Evolutionary conservation across 2,329 filamentous ascomycete species (phyloP), one percentile per base, ranked within the genome.

Genomic region (Nemania bipapillata): DNA sequence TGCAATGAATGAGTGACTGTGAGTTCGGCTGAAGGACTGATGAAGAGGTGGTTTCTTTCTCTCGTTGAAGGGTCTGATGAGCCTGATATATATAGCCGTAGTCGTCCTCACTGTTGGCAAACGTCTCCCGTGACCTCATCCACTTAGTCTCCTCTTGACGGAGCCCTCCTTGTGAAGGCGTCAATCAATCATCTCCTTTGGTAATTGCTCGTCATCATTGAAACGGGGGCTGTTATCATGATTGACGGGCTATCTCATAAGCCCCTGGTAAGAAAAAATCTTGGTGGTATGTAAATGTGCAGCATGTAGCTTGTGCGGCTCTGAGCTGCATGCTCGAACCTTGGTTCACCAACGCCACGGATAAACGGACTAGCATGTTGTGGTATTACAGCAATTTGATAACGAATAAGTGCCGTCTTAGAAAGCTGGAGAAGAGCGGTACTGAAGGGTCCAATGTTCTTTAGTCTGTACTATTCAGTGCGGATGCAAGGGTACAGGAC

Each of bases 171-270:
- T 26, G 40, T 60, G 17, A 52, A 40, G 17, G 32, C 40, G 17
- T 20, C 57, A 28, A 54, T n/a, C 40, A 24, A 5, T 47, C 22
- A 63, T 56, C 40, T 49, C 58, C 22, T 60, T 56, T 56, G 53
- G 54, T 61, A 58, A 59, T 65, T 70, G 63, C 56, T 49, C 59
- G 59, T 42, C 40, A 57, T 72, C 70, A 70, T 65, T 49, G 32
- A 60, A 50, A 45, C 64, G 64, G 73, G 68, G 68, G 61, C 32
- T 20, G 63, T 68, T 9, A 74, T 70, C 62, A 70, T 52, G 72
- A 74, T 72, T 65, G 55, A 26, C 70, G 65, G 52, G 63, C 59
- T n/a, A 66, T 54, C 60, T 64, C 65, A 59, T 45, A 35, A 49
- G 6, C 32, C 52, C 65, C 57, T 50, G 7, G 24, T 15, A 1